A percentile compares a stretch with the other conserved stretches of the same genome.
phyloP scores from a whole-genome alignment of 257 asterid species.

The Echites panduratus region DNA sequence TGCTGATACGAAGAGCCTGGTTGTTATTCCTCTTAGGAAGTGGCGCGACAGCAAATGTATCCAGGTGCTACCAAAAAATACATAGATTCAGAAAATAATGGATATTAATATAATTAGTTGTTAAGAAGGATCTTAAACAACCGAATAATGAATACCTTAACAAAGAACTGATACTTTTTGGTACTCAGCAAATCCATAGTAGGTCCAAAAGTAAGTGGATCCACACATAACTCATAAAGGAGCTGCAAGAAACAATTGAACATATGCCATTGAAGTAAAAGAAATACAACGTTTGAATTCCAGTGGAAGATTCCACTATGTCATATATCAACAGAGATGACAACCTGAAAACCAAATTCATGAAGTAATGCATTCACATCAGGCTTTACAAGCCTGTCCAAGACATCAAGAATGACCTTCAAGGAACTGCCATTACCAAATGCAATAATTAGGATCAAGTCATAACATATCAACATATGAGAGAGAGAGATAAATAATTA shows the following conservation, averaged over 20 bases:
- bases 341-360: conserved; percentile 95
- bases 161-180: conserved; percentile 78
- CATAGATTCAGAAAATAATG: neutral
- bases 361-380: conserved; percentile 82
- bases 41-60: conserved; percentile 66
- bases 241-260: conserved; percentile 50
- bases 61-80: conserved; percentile 56
- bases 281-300: neutral
- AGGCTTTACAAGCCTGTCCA: conserved; percentile 77
- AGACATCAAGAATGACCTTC: conserved; percentile 85
- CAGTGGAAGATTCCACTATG: neutral
- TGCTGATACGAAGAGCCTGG: conserved; percentile 83
- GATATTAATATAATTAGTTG: neutral
- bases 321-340: conserved; percentile 4
- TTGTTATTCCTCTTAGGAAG: conserved; percentile 64
- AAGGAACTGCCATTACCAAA: conserved; percentile 56
- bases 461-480: neutral
- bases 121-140: conserved; percentile 2
- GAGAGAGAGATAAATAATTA: neutral
- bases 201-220: conserved; percentile 81
- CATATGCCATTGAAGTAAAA: conserved; percentile 22
- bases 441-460: conserved; percentile 18
- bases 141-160: conserved; percentile 45
- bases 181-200: conserved; percentile 69
- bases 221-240: conserved; percentile 73